Evolutionary conservation across 768 basidiomycete genomes (phyloP).

Genomic region (Rhodocollybia butyracea): DNA sequence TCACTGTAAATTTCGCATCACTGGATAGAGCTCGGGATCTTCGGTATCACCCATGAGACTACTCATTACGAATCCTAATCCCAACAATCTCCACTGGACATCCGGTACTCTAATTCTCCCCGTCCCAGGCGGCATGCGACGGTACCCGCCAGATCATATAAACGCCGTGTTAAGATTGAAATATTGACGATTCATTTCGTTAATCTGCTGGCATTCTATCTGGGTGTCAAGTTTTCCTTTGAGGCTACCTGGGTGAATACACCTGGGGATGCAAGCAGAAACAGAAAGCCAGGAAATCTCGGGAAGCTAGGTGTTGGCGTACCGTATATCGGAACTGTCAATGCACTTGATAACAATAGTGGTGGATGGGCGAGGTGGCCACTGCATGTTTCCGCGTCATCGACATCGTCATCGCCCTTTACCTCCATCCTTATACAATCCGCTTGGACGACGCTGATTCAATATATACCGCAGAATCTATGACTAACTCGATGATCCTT

Average conservation of each 20-base stretch:
- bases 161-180: constrained; percentile 89
- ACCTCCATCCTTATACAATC: constrained; percentile 8
- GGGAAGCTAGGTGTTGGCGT: constrained; percentile 70
- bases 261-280: no score
- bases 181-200: constrained; percentile 79
- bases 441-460: not conserved
- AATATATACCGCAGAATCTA: no score
- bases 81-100: no score
- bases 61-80: no score
- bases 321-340: constrained; percentile 72
- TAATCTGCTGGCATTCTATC: constrained; percentile 74
- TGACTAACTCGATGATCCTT: constrained; percentile 19
- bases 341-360: constrained; percentile 48
- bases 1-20: no score
- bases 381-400: constrained; percentile 53
- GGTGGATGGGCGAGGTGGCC: constrained; percentile 83
- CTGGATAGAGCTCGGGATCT: no score
- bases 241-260: constrained; percentile 69
- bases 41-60: constrained; percentile 72
- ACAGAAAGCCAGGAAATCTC: no score
- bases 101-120: constrained; percentile 79
- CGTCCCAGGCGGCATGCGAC: constrained; percentile 79
- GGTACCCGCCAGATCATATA: constrained; percentile 83
- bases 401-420: constrained; percentile 24
- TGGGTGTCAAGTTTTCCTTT: constrained; percentile 82